Percentiles rank a stretch among this genome's conserved stretches.
Conservation (phyloP, 140 eudicot genomes). For the Bidens hawaiensis region DNA sequence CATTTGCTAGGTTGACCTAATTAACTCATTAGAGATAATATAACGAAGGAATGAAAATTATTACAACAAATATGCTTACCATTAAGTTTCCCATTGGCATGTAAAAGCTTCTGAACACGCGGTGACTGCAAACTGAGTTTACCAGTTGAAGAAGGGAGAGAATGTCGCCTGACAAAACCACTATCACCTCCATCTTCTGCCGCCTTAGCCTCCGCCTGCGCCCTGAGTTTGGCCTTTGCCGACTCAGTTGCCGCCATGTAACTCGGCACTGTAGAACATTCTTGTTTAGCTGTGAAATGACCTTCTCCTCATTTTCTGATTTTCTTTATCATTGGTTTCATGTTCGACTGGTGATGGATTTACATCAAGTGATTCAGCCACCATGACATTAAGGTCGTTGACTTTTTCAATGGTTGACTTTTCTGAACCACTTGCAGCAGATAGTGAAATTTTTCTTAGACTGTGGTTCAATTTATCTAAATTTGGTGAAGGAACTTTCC, state of each 20-base stretch:
- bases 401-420: constrained; percentile 39
- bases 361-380: constrained; percentile 38
- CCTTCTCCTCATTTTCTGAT: constrained; percentile 64
- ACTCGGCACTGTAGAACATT: constrained; percentile 69
- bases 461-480: constrained; percentile 53
- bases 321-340: constrained; percentile 42
- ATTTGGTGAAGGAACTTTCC: constrained; percentile 43
- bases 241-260: constrained; percentile 95
- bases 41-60: neutral
- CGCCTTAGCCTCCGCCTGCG: constrained; percentile 59
- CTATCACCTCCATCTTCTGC: constrained; percentile 68
- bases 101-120: constrained; percentile 63
- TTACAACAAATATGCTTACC: constrained; percentile 35
- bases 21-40: neutral
- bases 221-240: constrained; percentile 91
- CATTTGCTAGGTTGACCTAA: neutral
- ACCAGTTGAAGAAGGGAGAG: constrained; percentile 69
- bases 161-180: constrained; percentile 70
- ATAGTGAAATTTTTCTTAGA: constrained; percentile 58
- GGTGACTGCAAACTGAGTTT: constrained; percentile 70
- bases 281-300: constrained; percentile 60
- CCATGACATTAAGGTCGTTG: constrained; percentile 24
- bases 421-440: constrained; percentile 33
- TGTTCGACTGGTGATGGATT: constrained; percentile 25
- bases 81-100: constrained; percentile 71